These are phyloP conservation scores for Mycocentrospora acerina DNA, from an alignment of 2,329 filamentous ascomycete genomes.

Conservation along the genomic window DNA sequence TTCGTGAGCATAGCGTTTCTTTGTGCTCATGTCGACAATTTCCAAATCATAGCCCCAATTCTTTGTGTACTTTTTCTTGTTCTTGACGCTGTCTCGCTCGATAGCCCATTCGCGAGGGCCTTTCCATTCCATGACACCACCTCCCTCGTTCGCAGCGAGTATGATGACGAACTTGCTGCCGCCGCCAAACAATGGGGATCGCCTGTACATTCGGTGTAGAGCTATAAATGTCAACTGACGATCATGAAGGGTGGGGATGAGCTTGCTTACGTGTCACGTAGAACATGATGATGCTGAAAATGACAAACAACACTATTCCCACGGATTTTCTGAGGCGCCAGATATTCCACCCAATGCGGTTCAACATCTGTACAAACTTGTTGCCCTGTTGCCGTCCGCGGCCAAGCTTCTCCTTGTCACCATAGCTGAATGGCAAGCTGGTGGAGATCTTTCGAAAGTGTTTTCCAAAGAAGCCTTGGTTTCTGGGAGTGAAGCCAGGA, in stretches of 20 bases:
- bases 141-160: conserved; percentile 88
- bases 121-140: conserved; percentile 99
- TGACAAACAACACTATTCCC: conserved; percentile 59
- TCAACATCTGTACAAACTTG: conserved; percentile 36
- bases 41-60: conserved; percentile 95
- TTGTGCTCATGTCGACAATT: conserved; percentile 97
- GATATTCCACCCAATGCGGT: conserved; percentile 53
- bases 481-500: conserved; percentile 76
- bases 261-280: conserved; percentile 70
- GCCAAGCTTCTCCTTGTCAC: conserved; percentile 76
- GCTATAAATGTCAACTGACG: conserved; percentile 46
- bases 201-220: conserved; percentile 64
- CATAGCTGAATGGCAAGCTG: conserved; percentile 69
- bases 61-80: conserved; percentile 85
- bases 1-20: conserved; percentile 97
- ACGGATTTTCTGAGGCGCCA: conserved; percentile 67
- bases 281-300: conserved; percentile 65
- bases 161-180: conserved; percentile 93
- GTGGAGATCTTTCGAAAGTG: conserved; percentile 80
- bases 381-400: conserved; percentile 52
- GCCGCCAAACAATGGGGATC: conserved; percentile 73
- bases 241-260: background rate
- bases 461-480: conserved; percentile 83
- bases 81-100: conserved; percentile 90
- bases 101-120: conserved; percentile 97